A percentile compares a stretch with the other conserved stretches of the same genome.
Conservation (phyloP, 2,329 filamentous ascomycete genomes). For the Chaetomium sp. region DNA sequence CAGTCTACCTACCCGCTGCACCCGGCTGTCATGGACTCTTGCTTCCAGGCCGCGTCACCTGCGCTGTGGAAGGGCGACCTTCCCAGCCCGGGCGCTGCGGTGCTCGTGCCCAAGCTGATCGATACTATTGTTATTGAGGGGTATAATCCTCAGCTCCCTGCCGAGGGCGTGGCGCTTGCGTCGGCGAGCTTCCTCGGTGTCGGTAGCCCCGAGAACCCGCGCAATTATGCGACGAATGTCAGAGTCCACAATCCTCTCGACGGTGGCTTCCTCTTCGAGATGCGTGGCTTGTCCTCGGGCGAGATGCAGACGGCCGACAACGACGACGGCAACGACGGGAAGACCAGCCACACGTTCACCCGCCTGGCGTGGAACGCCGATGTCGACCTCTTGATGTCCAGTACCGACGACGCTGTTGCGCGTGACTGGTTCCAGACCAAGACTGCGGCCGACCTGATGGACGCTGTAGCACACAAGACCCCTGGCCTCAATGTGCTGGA, state of each 20-base stretch:
- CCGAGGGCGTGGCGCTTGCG: no score
- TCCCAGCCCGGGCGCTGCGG: slow-evolving; percentile 6
- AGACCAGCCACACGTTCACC: slow-evolving; percentile 18
- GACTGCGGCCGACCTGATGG: slow-evolving; percentile 22
- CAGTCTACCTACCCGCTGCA: slow-evolving; percentile 25
- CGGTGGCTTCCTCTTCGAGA: no score
- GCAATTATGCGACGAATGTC: no score
- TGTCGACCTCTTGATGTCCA: slow-evolving; percentile 14
- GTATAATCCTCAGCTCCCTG: no score
- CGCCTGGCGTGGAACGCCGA: slow-evolving; percentile 22
- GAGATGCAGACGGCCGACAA: no score
- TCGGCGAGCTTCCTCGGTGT: no score
- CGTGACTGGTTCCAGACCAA: not conserved
- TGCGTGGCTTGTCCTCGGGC: no score
- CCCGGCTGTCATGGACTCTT: slow-evolving; percentile 23
- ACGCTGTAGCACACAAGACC: slow-evolving; percentile 32
- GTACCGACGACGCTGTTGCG: slow-evolving; percentile 5
- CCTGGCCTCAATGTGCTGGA: slow-evolving; percentile 31
- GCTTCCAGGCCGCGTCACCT: slow-evolving; percentile 16
- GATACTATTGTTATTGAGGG: no score
- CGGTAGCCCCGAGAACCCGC: no score
- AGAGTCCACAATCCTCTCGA: no score
- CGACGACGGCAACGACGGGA: no score
- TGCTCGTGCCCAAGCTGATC: slow-evolving; percentile 5
- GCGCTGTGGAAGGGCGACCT: slow-evolving; percentile 12